A percentile compares a stretch with the other conserved stretches of the same genome.
These are phyloP conservation scores for Phtheirospermum japonicum DNA, from an alignment of 257 asterid species.

Conservation along the genomic window DNA sequence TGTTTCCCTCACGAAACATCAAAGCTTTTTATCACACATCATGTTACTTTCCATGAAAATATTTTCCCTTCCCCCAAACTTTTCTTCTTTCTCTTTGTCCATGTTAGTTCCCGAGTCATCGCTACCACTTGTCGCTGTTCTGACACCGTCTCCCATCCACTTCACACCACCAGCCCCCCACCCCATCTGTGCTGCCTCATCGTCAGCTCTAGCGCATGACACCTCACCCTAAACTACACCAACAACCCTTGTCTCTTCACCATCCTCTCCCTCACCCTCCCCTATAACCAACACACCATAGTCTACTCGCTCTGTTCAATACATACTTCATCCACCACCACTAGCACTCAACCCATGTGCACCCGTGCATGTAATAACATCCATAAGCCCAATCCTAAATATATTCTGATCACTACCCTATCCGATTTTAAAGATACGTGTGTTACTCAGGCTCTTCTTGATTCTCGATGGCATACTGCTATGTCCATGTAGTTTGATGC, in stretches of 20 bases:
- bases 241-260: no score
- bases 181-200: no score
- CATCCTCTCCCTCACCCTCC: not conserved
- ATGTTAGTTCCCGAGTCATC: no score
- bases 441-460: not conserved
- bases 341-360: not conserved
- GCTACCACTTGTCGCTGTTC: no score
- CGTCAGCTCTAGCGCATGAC: no score
- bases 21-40: not conserved
- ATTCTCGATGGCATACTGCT: not conserved
- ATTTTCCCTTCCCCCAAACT: not conserved
- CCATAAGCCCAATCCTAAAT: not conserved
- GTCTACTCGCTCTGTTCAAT: not conserved
- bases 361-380: not conserved
- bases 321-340: not conserved
- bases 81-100: not conserved
- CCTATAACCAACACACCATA: not conserved
- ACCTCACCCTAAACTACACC: no score
- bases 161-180: no score
- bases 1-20: not conserved
- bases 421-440: not conserved
- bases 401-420: not conserved
- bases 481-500: not conserved
- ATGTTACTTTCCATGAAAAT: not conserved
- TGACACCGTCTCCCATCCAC: no score